A percentile compares a stretch with the other conserved stretches of the same genome.
Conservation (phyloP, 1,284 basidiomycete genomes). For the Heterobasidion parviporum region DNA sequence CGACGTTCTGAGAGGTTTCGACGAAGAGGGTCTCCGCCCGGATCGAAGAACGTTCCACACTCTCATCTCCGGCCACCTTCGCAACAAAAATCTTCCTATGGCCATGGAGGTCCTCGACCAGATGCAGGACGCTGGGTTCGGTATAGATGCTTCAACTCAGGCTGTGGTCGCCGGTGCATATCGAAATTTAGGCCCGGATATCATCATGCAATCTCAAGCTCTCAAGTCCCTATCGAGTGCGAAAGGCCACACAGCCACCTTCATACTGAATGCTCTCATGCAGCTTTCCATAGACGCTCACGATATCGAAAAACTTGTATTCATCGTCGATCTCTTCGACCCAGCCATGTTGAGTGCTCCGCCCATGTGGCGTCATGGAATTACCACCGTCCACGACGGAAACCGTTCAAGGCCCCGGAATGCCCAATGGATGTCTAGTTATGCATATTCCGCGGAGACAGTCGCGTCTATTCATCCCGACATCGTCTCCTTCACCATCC, state of each 20-base stretch:
- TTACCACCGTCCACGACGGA: slow-evolving; percentile 3
- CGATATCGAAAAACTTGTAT: slow-evolving; percentile 37
- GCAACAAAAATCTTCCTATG: slow-evolving; percentile 52
- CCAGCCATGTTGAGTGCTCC: slow-evolving; percentile 16
- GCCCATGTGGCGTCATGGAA: slow-evolving; percentile 1
- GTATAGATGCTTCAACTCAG: slow-evolving; percentile 48
- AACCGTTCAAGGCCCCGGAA: slow-evolving; percentile 1
- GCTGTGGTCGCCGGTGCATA: slow-evolving; percentile 50
- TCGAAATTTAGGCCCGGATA: slow-evolving; percentile 50
- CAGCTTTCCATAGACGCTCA: slow-evolving; percentile 48
- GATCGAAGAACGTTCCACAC: slow-evolving; percentile 58
- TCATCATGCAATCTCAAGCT: slow-evolving; percentile 41
- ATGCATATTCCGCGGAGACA: slow-evolving; percentile 17
- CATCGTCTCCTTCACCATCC: slow-evolving; percentile 52
- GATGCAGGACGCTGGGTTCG: slow-evolving; percentile 51
- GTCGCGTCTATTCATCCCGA: slow-evolving; percentile 24
- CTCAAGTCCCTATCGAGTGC: slow-evolving; percentile 36
- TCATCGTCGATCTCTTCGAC: slow-evolving; percentile 43
- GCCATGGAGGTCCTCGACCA: slow-evolving; percentile 40
- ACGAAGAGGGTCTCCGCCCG: slow-evolving; percentile 33
- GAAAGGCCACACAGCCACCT: slow-evolving; percentile 31
- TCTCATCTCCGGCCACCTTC: slow-evolving; percentile 55
- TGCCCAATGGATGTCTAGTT: neutral
- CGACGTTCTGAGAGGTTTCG: slow-evolving; percentile 41
- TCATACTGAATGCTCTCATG: slow-evolving; percentile 56